These are phyloP conservation scores for Penicillium sclerotiorum DNA, from an alignment of 2,329 filamentous ascomycete species.

Conservation along the genomic window DNA sequence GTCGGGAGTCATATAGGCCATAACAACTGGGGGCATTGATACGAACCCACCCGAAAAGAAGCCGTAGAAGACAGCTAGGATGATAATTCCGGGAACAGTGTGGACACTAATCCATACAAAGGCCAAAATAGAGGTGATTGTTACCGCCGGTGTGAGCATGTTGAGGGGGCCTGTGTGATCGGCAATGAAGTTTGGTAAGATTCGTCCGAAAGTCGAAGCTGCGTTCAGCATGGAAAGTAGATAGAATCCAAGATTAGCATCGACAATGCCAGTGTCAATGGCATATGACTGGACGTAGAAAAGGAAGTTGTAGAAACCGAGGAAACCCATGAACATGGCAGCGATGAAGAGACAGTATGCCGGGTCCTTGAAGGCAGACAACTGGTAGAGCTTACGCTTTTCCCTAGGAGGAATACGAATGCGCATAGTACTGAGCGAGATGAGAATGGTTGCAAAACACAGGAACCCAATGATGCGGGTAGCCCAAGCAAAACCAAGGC, in stretches of 20 bases:
- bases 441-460: background rate
- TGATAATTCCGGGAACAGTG: conserved; percentile 34
- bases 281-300: conserved; percentile 60
- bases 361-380: conserved; percentile 38
- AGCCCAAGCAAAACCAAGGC: background rate
- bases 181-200: conserved; percentile 53
- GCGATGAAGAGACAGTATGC: conserved; percentile 44
- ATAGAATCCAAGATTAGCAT: conserved; percentile 56
- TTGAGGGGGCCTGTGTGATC: conserved; percentile 57
- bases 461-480: background rate
- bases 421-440: background rate
- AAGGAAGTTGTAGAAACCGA: conserved; percentile 51
- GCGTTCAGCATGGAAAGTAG: conserved; percentile 63
- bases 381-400: conserved; percentile 29
- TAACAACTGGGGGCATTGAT: conserved; percentile 38
- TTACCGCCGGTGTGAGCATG: conserved; percentile 24
- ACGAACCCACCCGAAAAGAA: conserved; percentile 45
- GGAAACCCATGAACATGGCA: conserved; percentile 46
- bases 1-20: conserved; percentile 39
- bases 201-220: conserved; percentile 53
- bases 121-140: conserved; percentile 15
- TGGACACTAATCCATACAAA: conserved; percentile 28
- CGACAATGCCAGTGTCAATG: conserved; percentile 47
- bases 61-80: conserved; percentile 37
- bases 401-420: background rate